phyloP scores from a whole-genome alignment of 768 basidiomycete species.

The Hypsizygus marmoreus region DNA sequence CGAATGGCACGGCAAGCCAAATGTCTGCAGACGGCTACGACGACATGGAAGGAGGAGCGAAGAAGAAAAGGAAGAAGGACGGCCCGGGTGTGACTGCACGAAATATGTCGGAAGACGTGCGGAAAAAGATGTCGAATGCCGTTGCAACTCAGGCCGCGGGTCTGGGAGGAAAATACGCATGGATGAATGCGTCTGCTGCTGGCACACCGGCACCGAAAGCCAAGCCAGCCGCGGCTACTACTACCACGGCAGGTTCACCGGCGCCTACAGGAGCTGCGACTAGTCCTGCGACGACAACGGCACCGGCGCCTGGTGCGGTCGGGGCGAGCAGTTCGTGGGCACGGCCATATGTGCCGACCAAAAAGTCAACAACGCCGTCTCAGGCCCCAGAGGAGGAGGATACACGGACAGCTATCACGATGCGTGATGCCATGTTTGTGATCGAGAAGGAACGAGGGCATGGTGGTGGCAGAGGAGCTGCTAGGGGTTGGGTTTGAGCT shows the following conservation, averaged over 20 bases:
- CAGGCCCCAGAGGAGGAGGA: conserved; percentile 53
- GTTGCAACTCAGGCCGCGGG: conserved; percentile 91
- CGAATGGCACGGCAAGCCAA: conserved; percentile 36
- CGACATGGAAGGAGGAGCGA: conserved; percentile 54
- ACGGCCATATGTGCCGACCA: conserved; percentile 61
- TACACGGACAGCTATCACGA: conserved; percentile 57
- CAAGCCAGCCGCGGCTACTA: conserved; percentile 24
- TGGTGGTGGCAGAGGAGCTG: conserved; percentile 78
- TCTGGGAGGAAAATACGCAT: conserved; percentile 77
- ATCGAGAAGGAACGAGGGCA: conserved; percentile 83
- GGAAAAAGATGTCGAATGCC: conserved; percentile 90
- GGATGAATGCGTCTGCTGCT: conserved; percentile 75
- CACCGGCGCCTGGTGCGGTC: conserved; percentile 23
- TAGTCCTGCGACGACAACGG: conserved; percentile 27
- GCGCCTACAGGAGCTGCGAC: no score
- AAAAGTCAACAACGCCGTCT: conserved; percentile 38
- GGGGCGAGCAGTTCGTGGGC: conserved; percentile 52
- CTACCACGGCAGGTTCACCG: conserved; percentile 36
- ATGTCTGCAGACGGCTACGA: conserved; percentile 32
- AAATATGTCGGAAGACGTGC: conserved; percentile 90
- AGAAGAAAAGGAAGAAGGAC: conserved; percentile 84
- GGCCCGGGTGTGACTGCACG: conserved; percentile 82
- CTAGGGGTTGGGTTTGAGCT: conserved; percentile 63
- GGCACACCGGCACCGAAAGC: conserved; percentile 38
- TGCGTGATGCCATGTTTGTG: conserved; percentile 85